These are phyloP conservation scores for Lasiosphaeria ovina DNA, from an alignment of 495 filamentous ascomycete genomes.

Conservation along the genomic window DNA sequence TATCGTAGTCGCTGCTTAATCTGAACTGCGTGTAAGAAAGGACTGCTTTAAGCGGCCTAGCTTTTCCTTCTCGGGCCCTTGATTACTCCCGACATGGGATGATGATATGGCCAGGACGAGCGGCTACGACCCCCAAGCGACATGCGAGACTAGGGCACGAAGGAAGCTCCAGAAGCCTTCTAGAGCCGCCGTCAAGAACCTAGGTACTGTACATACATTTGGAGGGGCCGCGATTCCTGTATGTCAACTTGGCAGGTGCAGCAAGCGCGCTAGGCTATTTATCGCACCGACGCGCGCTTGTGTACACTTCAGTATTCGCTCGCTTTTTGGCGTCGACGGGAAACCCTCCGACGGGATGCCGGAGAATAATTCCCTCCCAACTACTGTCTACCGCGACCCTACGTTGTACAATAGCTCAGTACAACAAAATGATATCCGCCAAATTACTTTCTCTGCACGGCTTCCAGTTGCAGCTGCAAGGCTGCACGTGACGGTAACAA, in stretches of 20 bases:
- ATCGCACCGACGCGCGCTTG: neutral
- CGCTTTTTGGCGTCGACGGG: neutral
- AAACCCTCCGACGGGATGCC: neutral
- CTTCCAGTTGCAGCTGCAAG: conserved; percentile 15
- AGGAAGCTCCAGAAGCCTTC: conserved; percentile 13
- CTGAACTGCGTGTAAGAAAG: no score
- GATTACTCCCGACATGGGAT: no score
- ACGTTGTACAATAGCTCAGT: neutral
- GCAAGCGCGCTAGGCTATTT: neutral
- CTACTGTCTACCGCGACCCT: no score
- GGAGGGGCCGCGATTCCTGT: neutral
- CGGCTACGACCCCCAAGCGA: neutral
- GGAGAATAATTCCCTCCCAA: no score
- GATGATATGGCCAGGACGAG: neutral
- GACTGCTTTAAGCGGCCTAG: no score
- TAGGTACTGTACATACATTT: no score
- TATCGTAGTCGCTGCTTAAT: no score
- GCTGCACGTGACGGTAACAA: conserved; percentile 16
- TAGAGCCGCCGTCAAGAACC: conserved; percentile 12
- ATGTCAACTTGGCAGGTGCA: neutral
- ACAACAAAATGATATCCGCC: neutral
- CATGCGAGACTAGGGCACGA: neutral
- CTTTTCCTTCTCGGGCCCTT: neutral
- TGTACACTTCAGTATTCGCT: neutral
- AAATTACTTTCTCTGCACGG: conserved; percentile 6